Conservation (phyloP, 345 rosid species). For the Cardamine resedifolia region DNA sequence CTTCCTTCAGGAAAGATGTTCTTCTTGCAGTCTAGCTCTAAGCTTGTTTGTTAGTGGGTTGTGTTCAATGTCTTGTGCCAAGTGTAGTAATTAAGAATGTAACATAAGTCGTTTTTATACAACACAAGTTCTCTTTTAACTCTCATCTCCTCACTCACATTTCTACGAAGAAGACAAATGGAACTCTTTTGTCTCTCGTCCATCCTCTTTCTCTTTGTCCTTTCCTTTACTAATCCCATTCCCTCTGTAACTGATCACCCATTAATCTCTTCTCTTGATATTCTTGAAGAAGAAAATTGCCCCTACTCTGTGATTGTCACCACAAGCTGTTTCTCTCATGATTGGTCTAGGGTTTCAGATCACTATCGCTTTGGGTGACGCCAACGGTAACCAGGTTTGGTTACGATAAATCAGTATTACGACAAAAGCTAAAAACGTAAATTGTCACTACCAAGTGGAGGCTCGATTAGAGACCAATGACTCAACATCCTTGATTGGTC, state of each 20-base stretch:
- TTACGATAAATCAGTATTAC: neutral
- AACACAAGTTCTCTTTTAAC: neutral
- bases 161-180: constrained; percentile 1
- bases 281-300: constrained; percentile 25
- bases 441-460: no score
- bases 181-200: neutral
- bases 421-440: no score
- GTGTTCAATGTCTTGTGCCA: constrained; percentile 4
- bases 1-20: neutral
- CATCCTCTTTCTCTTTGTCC: constrained; percentile 6
- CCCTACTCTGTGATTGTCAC: constrained; percentile 34
- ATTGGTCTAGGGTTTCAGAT: constrained; percentile 30
- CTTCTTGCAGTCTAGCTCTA: neutral
- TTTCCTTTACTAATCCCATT: constrained; percentile 7
- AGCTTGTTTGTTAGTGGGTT: neutral
- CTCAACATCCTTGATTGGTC: no score
- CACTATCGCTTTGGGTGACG: constrained; percentile 24
- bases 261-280: constrained; percentile 14
- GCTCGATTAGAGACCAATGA: no score
- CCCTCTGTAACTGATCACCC: neutral
- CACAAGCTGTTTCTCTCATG: constrained; percentile 33
- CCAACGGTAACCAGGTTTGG: constrained; percentile 27
- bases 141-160: neutral
- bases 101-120: neutral
- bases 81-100: constrained; percentile 13